Evolutionary conservation across 257 asterid genomes (phyloP), one percentile per base, ranked within the genome.

Genomic region (Pogostemon cablin): DNA sequence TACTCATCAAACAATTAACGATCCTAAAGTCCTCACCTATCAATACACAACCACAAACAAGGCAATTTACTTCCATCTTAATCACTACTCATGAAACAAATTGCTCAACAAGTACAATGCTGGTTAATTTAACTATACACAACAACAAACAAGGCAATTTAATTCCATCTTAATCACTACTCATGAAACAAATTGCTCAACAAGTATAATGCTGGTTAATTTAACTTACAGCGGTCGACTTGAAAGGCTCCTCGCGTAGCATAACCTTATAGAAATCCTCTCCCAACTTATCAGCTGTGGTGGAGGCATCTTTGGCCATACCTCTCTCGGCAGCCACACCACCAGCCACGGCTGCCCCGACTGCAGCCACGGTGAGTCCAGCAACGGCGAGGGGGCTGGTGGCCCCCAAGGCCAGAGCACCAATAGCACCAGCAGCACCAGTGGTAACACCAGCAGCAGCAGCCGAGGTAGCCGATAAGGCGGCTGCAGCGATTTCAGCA

Each of bases 181-280:
- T 2, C 32, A 6, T 8, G 7, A 63, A 43, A 37, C 40, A 5
- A 38, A 7, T 56, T 39, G n/a, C 52, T 5, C 48, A 12, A 4
- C 40, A 3, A 9, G 25, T 47, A 37, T 11, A 75, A 44, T 48
- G 44, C 5, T 3, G 35, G 32, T 25, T 25, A 25, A 25, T 25
- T 25, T 25, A 35, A 69, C 64, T 74, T 84, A 90, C 97, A 81
- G 82, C 85, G 11, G 93, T 80, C 8, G 99, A 91, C 84, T 86
- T 91, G 77, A 91, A 93, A 43, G 99, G 99, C 81, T 93, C 99
- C 77, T 91, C 96, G 9, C 82, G 85, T 35, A 93, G 90, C 67
- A 91, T 78, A 67, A 91, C 90, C 79, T 86, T 93, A 90, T 91
- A 93, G 68, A 91, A 93, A 75, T 89, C 97, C 67, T 91, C 87